A percentile compares a stretch with the other conserved stretches of the same genome.
These are phyloP conservation scores for Iris macrosiphon DNA, from an alignment of 106 monocot species.

Conservation along the genomic window DNA sequence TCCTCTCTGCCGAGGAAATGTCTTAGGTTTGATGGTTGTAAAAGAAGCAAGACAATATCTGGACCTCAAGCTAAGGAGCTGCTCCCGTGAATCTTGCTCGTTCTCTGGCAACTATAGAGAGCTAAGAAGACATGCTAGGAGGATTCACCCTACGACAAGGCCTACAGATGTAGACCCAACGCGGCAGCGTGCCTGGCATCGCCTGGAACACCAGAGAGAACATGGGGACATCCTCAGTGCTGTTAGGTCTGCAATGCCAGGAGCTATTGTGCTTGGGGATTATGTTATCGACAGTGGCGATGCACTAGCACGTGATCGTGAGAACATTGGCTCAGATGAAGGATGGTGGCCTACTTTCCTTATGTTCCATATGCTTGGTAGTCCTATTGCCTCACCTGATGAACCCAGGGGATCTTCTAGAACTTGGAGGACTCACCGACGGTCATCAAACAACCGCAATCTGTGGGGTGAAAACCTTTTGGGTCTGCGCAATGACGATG, in stretches of 20 bases:
- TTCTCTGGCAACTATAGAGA: slow-evolving; percentile 76
- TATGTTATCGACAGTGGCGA: slow-evolving; percentile 59
- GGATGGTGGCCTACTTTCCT: slow-evolving; percentile 64
- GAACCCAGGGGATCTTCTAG: slow-evolving; percentile 42
- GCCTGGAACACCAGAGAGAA: slow-evolving; percentile 62
- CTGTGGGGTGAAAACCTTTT: slow-evolving; percentile 73
- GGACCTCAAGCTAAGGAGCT: slow-evolving; percentile 57
- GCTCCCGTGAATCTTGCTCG: slow-evolving; percentile 70
- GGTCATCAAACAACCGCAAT: slow-evolving; percentile 25
- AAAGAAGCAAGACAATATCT: slow-evolving; percentile 73
- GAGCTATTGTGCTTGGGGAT: slow-evolving; percentile 78
- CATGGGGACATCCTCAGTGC: slow-evolving; percentile 76
- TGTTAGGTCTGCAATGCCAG: slow-evolving; percentile 78
- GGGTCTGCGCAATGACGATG: slow-evolving; percentile 37
- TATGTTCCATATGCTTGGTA: slow-evolving; percentile 48
- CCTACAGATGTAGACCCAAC: slow-evolving; percentile 69
- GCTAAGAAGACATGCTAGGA: slow-evolving; percentile 68
- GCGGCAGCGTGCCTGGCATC: slow-evolving; percentile 69
- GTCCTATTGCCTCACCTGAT: slow-evolving; percentile 27
- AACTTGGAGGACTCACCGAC: slow-evolving; percentile 34
- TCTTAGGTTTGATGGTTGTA: slow-evolving; percentile 55
- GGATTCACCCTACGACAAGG: slow-evolving; percentile 57
- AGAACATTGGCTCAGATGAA: slow-evolving; percentile 11
- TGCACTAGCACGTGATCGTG: slow-evolving; percentile 19
- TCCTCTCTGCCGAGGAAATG: slow-evolving; percentile 76